Percentiles rank a stretch among this genome's conserved stretches.
Conservation (phyloP, 495 filamentous ascomycete genomes). For the Aspergillus bridgeri region DNA sequence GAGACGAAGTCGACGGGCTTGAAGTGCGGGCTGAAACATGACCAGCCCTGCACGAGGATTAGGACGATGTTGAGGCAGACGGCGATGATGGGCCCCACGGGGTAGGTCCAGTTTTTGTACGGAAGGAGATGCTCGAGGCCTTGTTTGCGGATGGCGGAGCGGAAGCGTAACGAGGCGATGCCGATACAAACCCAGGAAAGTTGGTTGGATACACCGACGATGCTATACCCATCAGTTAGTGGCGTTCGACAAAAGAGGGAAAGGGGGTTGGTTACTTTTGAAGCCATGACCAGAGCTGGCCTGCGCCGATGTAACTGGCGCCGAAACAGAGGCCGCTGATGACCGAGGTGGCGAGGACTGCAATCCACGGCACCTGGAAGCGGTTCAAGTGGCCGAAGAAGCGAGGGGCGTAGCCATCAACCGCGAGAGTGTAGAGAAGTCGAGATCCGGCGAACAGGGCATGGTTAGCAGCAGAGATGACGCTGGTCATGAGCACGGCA, state of each 20-base stretch:
- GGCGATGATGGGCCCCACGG: conserved; percentile 50
- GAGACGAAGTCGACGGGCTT: conserved; percentile 49
- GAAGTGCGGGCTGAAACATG: conserved; percentile 52
- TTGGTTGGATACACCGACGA: conserved; percentile 63
- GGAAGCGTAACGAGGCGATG: conserved; percentile 57
- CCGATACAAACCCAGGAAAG: conserved; percentile 59
- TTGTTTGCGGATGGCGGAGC: conserved; percentile 49
- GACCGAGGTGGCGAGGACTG: conserved; percentile 52
- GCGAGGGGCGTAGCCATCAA: conserved; percentile 43
- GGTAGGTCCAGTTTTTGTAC: conserved; percentile 62
- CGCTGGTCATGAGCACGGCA: conserved; percentile 53
- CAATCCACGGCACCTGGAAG: conserved; percentile 57
- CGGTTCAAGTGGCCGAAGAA: conserved; percentile 51
- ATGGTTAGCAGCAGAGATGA: conserved; percentile 52
- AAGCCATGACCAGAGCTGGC: conserved; percentile 55
- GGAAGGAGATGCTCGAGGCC: conserved; percentile 55
- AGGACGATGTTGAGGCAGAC: conserved; percentile 52
- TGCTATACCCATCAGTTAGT: conserved; percentile 26
- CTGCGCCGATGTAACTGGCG: conserved; percentile 58
- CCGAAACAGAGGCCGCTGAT: conserved; percentile 59
- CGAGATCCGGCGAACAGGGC: conserved; percentile 53
- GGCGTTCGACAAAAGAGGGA: not conserved
- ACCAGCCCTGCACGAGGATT: conserved; percentile 60
- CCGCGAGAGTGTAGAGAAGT: conserved; percentile 47
- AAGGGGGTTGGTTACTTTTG: conserved; percentile 39